These are phyloP conservation scores for Phytophthora nicotianae DNA, from an alignment of 352 stramenopile species.

Conservation along the genomic window DNA sequence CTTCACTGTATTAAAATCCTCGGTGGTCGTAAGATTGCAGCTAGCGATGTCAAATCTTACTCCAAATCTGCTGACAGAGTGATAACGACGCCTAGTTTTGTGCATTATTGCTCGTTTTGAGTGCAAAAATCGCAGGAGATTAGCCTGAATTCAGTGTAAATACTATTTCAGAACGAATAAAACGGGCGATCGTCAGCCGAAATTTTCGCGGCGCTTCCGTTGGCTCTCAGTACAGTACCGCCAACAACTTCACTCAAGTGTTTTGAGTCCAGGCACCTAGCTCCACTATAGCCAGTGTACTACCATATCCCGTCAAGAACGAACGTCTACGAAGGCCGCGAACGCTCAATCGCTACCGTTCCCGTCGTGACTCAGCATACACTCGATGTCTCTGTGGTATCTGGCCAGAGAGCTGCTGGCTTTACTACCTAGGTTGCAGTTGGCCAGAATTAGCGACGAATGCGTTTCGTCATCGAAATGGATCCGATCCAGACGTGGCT, in stretches of 20 bases:
- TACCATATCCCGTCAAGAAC: no score
- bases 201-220: slow-evolving; percentile 7
- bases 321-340: slow-evolving; percentile 3
- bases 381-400: slow-evolving; percentile 2
- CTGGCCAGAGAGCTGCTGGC: slow-evolving; percentile 9
- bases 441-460: slow-evolving; percentile 4
- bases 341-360: neutral
- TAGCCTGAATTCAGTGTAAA: neutral
- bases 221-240: neutral
- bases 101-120: neutral
- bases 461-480: slow-evolving; percentile 9
- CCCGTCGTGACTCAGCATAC: slow-evolving; percentile 2
- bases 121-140: neutral
- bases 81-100: neutral
- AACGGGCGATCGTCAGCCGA: slow-evolving; percentile 5
- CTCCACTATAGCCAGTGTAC: no score
- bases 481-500: slow-evolving; percentile 4
- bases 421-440: slow-evolving; percentile 13
- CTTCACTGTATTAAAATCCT: no score
- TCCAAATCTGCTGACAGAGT: no score
- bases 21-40: no score
- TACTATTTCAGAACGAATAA: slow-evolving; percentile 4
- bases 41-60: no score
- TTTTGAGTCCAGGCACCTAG: no score
- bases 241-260: no score